These are phyloP conservation scores for Trichoderma parareesei DNA, from an alignment of 495 filamentous ascomycete species.

Conservation along the genomic window DNA sequence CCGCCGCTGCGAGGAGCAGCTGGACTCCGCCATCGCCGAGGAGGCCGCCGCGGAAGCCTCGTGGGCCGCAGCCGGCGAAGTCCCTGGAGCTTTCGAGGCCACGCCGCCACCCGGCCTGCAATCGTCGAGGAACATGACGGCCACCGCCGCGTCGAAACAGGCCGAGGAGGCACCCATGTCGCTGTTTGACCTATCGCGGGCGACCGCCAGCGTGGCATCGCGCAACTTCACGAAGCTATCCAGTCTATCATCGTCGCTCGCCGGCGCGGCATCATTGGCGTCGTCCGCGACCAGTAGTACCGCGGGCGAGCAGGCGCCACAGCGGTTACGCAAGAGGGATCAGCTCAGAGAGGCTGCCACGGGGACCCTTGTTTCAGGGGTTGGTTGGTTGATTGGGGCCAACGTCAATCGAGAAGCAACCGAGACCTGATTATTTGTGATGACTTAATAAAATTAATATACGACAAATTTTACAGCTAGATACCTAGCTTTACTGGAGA, in stretches of 20 bases:
- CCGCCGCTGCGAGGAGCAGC: conserved; percentile 81
- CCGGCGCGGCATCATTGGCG: background rate
- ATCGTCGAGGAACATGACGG: conserved; percentile 1
- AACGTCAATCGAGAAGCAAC: conserved; percentile 9
- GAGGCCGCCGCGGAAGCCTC: conserved; percentile 68
- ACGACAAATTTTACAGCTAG: background rate
- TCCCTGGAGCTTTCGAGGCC: conserved; percentile 59
- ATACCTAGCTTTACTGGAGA: background rate
- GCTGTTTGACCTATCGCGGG: conserved; percentile 83
- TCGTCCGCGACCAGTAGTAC: background rate
- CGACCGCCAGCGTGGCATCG: conserved; percentile 63
- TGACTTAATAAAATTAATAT: background rate
- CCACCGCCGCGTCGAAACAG: conserved; percentile 20
- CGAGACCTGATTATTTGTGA: background rate
- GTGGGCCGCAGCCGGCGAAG: conserved; percentile 59
- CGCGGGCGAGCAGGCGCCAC: conserved; percentile 25
- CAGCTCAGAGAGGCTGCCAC: conserved; percentile 69
- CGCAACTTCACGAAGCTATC: conserved; percentile 41
- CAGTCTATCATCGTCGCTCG: conserved; percentile 20
- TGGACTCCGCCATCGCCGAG: conserved; percentile 55
- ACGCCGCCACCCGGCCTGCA: conserved; percentile 7
- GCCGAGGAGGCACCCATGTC: conserved; percentile 82
- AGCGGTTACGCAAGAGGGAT: conserved; percentile 66
- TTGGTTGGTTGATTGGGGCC: conserved; percentile 77
- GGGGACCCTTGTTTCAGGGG: conserved; percentile 64